Base-by-base conservation (phyloP, 805 yeast genomes). In the Pichia sporocuriosa region DNA sequence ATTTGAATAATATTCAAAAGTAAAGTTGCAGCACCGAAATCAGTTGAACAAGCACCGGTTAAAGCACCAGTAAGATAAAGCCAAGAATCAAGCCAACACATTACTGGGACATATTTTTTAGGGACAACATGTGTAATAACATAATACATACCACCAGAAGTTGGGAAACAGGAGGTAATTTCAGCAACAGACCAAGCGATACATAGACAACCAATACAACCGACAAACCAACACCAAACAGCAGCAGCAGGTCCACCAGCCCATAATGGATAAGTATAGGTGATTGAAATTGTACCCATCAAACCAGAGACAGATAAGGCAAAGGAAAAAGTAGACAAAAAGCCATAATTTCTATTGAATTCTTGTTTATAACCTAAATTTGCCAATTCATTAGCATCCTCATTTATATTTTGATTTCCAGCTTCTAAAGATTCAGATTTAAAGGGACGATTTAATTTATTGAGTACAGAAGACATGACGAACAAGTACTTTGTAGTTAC, bases 271-370 rank as follows among this genome's bases (percentile, higher is more conserved):
- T 70, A 72, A 40, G 59, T 41, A 35, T 69, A 63, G 9, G 79
- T 75, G 26, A 80, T 74, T 10, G 81, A 67, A 26, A 77, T 71
- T 31, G 82, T 75, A 12, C 84, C 84, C 59, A 77, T 70, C 35
- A 79, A 64, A 16, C 84, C 84, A 57, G 81, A 79, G 48, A 78
- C 77, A 23, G 81, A 73, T 32, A 77, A 70, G 4, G 83, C 83
- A 48, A 77, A 77, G 4, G 82, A 80, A 50, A 74, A 78, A 10
- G 81, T 79, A 35, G 80, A 77, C 35, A 77, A 49, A 43, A 77
- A 69, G n/a, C 74, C 68, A 60, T 77, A 79, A 36, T 67, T 70
- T 56, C 86, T 70, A 45, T 59, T 64, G 46, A 80, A 66, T 48
- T 79, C 84, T 55, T 76, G 81, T 54, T 73, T 73, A 53, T 79